A percentile compares a stretch with the other conserved stretches of the same genome.
phyloP scores from a whole-genome alignment of 805 yeast species.

The Kodamaea sagamina region DNA sequence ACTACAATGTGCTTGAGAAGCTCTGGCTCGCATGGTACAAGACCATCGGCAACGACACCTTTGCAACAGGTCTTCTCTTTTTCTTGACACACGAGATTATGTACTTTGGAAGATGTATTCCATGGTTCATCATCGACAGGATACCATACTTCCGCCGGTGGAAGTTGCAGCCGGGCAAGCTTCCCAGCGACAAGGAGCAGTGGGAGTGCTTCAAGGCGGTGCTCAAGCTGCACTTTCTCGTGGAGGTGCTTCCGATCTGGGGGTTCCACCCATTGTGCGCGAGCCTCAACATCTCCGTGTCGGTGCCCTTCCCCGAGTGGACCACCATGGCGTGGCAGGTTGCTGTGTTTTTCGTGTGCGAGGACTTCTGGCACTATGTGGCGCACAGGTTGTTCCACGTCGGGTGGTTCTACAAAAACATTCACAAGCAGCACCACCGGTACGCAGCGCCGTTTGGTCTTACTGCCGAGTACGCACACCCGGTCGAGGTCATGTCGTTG shows the following conservation, averaged over 20 bases:
- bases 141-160: slow-evolving; percentile 53
- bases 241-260: slow-evolving; percentile 65
- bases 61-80: slow-evolving; percentile 60
- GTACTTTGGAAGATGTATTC: slow-evolving; percentile 60
- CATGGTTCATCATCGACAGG: slow-evolving; percentile 57
- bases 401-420: slow-evolving; percentile 56
- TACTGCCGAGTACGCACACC: slow-evolving; percentile 64
- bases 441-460: slow-evolving; percentile 66
- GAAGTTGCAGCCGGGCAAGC: slow-evolving; percentile 55
- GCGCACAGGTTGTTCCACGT: slow-evolving; percentile 57
- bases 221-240: slow-evolving; percentile 55
- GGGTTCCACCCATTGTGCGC: slow-evolving; percentile 59
- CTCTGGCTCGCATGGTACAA: slow-evolving; percentile 59
- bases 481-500: slow-evolving; percentile 55
- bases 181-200: slow-evolving; percentile 57
- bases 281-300: slow-evolving; percentile 48
- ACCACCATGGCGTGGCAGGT: slow-evolving; percentile 46
- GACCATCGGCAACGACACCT: slow-evolving; percentile 53
- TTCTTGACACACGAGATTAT: slow-evolving; percentile 57
- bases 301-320: slow-evolving; percentile 55
- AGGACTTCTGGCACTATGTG: slow-evolving; percentile 65
- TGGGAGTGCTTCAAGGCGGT: slow-evolving; percentile 65
- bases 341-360: slow-evolving; percentile 52
- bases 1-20: slow-evolving; percentile 44
- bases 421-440: slow-evolving; percentile 62